Base-by-base conservation (phyloP, 768 basidiomycete species). In the Kockovaella imperatae region DNA sequence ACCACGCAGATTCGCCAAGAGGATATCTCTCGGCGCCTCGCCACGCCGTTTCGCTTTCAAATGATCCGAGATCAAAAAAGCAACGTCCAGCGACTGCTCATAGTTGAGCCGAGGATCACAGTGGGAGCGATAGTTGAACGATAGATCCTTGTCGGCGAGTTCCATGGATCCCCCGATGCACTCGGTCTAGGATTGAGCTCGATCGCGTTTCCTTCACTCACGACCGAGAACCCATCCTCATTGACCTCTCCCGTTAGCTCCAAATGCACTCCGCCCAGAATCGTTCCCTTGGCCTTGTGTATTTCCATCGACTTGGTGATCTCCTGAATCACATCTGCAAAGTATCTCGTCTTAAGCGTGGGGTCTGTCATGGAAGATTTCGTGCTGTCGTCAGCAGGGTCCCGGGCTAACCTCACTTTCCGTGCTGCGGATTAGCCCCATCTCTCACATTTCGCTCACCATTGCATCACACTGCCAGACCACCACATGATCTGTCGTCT, bases 101-200 rank as follows among this genome's bases (percentile, higher is more conserved):
- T 89, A 89, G 69, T 95, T 93, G 54, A 96, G 73, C 36, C 91
- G 75, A 2, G 90, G 93, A 74, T 96, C 91, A 65, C 93, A 96
- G 74, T 93, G 93, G 1, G 84, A 82, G 74, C 93, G 84, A 68
- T 97, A 99, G 56, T 91, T 77, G 69, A 91, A 73, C n/a, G 80
- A 83, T 14, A 99, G 77, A 68, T 95, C 77, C 55, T 90, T 85
- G 68, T 96, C 93, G 38, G 77, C 79, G 30, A 96, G 74, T 64
- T 87, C 84, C 91, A 96, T 97, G 56, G 87, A 93, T 1, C 93
- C 95, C 4, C 95, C 95, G 8, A 91, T 75, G 64, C 91, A 96
- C 70, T 97, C 95, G 0, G 95, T 99, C 35, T 68, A 28, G 15
- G 8, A 35, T 30, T 35, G 20, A 46, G 47, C 34, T 20, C n/a